Conservation (phyloP, 108 stramenopile genomes). For the Skeletonema tropicum region DNA sequence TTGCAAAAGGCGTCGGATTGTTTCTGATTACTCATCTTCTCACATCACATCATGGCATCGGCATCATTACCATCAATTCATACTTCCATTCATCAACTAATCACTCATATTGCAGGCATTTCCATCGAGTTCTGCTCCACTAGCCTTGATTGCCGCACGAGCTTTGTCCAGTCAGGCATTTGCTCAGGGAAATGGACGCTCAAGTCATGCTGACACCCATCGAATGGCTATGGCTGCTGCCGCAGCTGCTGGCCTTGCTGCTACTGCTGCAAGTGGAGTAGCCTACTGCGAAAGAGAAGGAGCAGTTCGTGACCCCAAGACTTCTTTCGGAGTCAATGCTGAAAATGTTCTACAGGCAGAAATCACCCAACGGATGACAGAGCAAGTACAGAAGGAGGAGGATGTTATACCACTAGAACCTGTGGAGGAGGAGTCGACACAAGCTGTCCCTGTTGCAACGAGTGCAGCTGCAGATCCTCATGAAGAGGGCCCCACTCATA, state of each 20-base stretch:
- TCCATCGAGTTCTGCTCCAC: constrained; percentile 18
- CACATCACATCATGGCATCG: background rate
- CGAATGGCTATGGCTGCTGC: constrained; percentile 28
- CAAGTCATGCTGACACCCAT: constrained; percentile 7
- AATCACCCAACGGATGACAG: constrained; percentile 30
- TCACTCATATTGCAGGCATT: background rate
- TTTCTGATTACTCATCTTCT: background rate
- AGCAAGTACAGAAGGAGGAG: constrained; percentile 21
- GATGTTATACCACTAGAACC: constrained; percentile 18
- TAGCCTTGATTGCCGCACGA: constrained; percentile 37
- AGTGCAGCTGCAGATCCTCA: constrained; percentile 23
- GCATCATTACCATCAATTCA: background rate
- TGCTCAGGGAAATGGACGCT: constrained; percentile 29
- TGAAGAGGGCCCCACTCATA: constrained; percentile 38
- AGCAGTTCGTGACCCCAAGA: constrained; percentile 49
- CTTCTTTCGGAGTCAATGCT: constrained; percentile 36
- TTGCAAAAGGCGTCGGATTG: background rate
- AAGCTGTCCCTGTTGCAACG: constrained; percentile 23
- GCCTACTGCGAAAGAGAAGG: constrained; percentile 47
- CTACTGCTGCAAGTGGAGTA: constrained; percentile 15
- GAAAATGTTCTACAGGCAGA: constrained; percentile 41
- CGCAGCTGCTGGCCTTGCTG: constrained; percentile 16
- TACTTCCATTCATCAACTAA: background rate
- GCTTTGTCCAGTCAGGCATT: constrained; percentile 39
- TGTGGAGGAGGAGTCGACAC: constrained; percentile 3